phyloP scores from a whole-genome alignment of 2,329 filamentous ascomycete genomes.

The Penicillium sp. region DNA sequence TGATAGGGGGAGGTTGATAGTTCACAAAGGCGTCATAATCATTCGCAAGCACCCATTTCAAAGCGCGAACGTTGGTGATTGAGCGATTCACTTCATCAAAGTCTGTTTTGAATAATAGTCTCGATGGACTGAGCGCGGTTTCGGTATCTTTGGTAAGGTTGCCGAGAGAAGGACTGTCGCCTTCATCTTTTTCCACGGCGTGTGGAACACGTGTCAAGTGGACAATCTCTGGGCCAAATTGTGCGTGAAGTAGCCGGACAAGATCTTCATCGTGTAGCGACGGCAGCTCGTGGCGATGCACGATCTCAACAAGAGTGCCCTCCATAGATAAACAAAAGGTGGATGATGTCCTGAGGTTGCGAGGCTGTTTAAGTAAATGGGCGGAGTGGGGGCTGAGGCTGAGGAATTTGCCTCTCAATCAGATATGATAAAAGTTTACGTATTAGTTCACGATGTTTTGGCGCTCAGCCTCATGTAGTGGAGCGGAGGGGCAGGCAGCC shows the following conservation, averaged over 20 bases:
- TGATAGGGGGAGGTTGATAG: neutral
- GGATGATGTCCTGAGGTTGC: neutral
- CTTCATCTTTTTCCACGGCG: neutral
- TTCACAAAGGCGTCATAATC: neutral
- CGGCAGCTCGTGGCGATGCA: neutral
- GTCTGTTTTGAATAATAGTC: neutral
- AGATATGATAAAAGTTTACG: neutral
- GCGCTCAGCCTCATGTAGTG: neutral
- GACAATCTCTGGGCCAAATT: neutral
- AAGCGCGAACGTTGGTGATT: neutral
- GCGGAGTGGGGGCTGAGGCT: neutral
- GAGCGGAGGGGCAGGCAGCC: neutral
- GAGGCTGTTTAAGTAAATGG: neutral
- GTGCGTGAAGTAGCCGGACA: neutral
- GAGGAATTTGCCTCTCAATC: neutral
- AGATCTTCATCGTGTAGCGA: neutral
- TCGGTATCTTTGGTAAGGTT: neutral
- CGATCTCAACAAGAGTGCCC: neutral
- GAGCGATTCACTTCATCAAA: slow-evolving; percentile 1
- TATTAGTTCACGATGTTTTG: neutral
- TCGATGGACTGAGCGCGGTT: neutral
- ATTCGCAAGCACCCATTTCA: slow-evolving; percentile 1
- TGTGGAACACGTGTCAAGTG: neutral
- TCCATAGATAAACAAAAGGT: neutral
- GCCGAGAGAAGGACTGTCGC: neutral